A percentile compares a stretch with the other conserved stretches of the same genome.
Conservation (phyloP, 1,284 basidiomycete species). For the Moesziomyces globuligerus region DNA sequence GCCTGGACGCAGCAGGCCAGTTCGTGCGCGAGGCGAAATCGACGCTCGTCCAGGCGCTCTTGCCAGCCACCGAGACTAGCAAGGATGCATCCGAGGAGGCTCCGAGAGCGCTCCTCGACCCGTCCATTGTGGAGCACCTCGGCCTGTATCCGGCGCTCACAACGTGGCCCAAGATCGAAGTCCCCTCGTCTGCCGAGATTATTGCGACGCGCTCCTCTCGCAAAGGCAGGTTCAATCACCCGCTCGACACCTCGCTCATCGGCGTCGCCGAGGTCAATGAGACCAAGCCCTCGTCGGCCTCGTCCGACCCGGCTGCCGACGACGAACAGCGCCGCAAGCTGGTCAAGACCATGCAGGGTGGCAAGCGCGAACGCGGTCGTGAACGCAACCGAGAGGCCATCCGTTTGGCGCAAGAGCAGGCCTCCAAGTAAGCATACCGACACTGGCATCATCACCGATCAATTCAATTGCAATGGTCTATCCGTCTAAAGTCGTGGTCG, state of each 20-base stretch:
- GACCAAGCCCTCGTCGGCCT: constrained; percentile 22
- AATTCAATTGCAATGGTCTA: not conserved
- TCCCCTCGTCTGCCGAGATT: constrained; percentile 49
- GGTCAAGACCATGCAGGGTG: constrained; percentile 55
- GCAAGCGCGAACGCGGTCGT: constrained; percentile 52
- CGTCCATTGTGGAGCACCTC: constrained; percentile 39
- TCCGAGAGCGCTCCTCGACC: constrained; percentile 27
- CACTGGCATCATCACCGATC: not conserved
- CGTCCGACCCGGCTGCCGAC: constrained; percentile 21
- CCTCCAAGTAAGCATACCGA: not conserved
- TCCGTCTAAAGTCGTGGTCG: not conserved
- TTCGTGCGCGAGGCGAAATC: constrained; percentile 22
- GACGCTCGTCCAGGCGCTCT: constrained; percentile 17
- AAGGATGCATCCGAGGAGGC: constrained; percentile 2
- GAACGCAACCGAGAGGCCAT: constrained; percentile 55
- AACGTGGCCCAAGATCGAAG: constrained; percentile 58
- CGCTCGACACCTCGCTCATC: constrained; percentile 44
- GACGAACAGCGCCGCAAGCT: constrained; percentile 46
- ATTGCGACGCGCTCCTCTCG: constrained; percentile 40
- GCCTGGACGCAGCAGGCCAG: constrained; percentile 6
- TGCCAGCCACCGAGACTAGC: constrained; percentile 25
- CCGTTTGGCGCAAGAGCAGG: constrained; percentile 30
- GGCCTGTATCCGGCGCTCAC: constrained; percentile 51
- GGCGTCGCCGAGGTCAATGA: constrained; percentile 30
- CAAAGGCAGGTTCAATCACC: constrained; percentile 42